Conservation (phyloP, 345 rosid genomes). For the Moricandia arvensis region DNA sequence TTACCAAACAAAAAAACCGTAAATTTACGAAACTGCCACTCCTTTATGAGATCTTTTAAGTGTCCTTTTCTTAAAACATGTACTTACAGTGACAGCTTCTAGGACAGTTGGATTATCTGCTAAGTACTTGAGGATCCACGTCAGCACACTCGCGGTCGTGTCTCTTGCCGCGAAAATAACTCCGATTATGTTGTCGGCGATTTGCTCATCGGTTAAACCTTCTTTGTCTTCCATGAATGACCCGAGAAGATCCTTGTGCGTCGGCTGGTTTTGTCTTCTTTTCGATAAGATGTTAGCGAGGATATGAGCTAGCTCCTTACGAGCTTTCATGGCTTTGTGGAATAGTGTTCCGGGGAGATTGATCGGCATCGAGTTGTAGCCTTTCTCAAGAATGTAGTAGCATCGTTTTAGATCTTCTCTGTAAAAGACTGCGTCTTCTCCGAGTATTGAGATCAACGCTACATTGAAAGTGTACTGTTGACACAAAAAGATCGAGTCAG, state of each 20-base stretch:
- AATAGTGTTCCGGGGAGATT: constrained; percentile 74
- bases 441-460: constrained; percentile 70
- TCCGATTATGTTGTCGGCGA: constrained; percentile 89
- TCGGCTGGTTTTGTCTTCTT: constrained; percentile 47
- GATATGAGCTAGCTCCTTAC: constrained; percentile 71
- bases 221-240: constrained; percentile 77
- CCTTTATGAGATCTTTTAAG: background rate
- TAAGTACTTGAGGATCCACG: constrained; percentile 89
- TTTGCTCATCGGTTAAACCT: constrained; percentile 70
- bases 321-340: constrained; percentile 87
- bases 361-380: constrained; percentile 86
- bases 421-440: constrained; percentile 56
- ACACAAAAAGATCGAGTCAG: background rate
- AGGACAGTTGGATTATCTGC: constrained; percentile 67
- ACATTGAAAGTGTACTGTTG: constrained; percentile 87
- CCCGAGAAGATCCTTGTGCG: constrained; percentile 58
- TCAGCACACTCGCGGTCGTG: constrained; percentile 80
- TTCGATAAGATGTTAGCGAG: constrained; percentile 56
- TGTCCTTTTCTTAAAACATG: background rate
- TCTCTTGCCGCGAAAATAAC: constrained; percentile 90
- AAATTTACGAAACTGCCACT: constrained; percentile 31
- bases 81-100: constrained; percentile 75
- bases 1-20: background rate
- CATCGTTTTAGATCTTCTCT: constrained; percentile 66
- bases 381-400: constrained; percentile 67